phyloP scores from a whole-genome alignment of 768 basidiomycete species.

The Kondoa subrosea region DNA sequence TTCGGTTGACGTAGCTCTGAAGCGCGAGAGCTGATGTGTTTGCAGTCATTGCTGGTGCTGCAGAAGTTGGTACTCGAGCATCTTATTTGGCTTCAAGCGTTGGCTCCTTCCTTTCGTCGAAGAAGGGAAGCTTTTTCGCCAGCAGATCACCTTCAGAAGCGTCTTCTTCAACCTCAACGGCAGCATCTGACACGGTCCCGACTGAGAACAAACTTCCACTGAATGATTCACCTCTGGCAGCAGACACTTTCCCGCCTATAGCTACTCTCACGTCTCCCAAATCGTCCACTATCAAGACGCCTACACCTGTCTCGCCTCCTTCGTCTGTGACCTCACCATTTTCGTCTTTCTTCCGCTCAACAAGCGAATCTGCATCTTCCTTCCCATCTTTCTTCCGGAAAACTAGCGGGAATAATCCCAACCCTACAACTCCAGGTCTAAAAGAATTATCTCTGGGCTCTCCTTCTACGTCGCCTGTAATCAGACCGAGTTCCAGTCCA shows the following conservation, averaged over 20 bases:
- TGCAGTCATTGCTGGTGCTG: conserved; percentile 17
- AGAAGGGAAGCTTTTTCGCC: neutral
- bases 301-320: neutral
- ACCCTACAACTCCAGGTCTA: neutral
- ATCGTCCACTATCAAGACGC: neutral
- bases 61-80: conserved; percentile 10
- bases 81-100: conserved; percentile 12
- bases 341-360: neutral
- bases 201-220: neutral
- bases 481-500: neutral
- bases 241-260: neutral
- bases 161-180: neutral
- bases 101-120: conserved; percentile 16
- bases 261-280: neutral
- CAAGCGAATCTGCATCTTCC: neutral
- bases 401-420: neutral
- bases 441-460: conserved; percentile 1
- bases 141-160: neutral
- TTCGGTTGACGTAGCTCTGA: too few relatives aligned
- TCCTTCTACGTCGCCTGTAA: neutral
- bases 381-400: conserved; percentile 3
- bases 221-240: neutral
- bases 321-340: neutral
- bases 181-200: neutral
- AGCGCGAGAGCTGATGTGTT: neutral